These are phyloP conservation scores for Candida silvatica DNA, from an alignment of 805 yeast genomes.

Conservation along the genomic window DNA sequence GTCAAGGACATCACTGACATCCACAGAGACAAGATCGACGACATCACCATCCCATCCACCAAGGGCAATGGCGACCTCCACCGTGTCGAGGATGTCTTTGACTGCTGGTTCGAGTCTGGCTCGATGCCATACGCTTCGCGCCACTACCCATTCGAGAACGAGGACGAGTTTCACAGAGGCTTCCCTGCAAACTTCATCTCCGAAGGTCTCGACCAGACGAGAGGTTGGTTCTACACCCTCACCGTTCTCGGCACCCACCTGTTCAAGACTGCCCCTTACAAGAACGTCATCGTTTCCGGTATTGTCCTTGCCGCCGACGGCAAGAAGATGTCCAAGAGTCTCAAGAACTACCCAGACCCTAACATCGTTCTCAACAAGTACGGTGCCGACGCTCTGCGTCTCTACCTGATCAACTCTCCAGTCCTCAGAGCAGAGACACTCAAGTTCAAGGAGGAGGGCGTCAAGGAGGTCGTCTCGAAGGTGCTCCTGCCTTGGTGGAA, in stretches of 20 bases:
- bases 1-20: constrained; percentile 73
- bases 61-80: constrained; percentile 79
- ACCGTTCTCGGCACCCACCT: constrained; percentile 93
- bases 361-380: constrained; percentile 68
- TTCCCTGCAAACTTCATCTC: constrained; percentile 98
- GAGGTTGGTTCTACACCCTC: constrained; percentile 99
- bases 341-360: constrained; percentile 98
- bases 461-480: constrained; percentile 92
- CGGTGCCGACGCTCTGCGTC: constrained; percentile 97
- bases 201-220: constrained; percentile 98
- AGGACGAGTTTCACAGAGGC: constrained; percentile 56
- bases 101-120: constrained; percentile 99
- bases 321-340: constrained; percentile 97
- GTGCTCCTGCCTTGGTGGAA: constrained; percentile 99
- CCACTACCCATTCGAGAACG: constrained; percentile 88
- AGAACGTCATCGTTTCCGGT: constrained; percentile 94
- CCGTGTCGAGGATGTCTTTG: constrained; percentile 96
- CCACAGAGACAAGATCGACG: constrained; percentile 90
- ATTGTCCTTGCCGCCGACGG: constrained; percentile 97
- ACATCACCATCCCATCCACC: constrained; percentile 87
- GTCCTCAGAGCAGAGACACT: constrained; percentile 94
- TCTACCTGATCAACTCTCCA: constrained; percentile 95
- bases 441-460: constrained; percentile 98
- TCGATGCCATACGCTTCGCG: constrained; percentile 97
- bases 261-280: constrained; percentile 86